Conservation (phyloP, 352 stramenopile species). For the Pythium oligandrum region DNA sequence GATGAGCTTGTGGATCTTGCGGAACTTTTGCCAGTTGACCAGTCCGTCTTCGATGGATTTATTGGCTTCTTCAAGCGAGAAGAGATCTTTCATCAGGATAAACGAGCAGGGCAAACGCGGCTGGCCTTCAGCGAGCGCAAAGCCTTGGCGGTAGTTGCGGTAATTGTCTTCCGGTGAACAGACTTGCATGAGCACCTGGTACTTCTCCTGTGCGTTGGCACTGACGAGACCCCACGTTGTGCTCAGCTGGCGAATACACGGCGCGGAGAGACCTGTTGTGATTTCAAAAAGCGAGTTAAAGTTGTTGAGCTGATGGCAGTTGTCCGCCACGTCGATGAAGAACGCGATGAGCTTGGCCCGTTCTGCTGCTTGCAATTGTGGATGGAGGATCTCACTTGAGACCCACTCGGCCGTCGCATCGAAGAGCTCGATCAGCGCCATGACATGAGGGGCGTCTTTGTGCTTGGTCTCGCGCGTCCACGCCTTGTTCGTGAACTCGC, state of each 20-base stretch:
- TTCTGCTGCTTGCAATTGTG: conserved; percentile 73
- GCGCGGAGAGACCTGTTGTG: conserved; percentile 68
- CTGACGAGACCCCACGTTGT: conserved; percentile 80
- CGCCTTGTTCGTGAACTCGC: conserved; percentile 84
- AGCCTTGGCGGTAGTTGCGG: conserved; percentile 79
- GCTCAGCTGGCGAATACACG: conserved; percentile 77
- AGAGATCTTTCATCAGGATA: conserved; percentile 85
- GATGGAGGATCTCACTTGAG: conserved; percentile 84
- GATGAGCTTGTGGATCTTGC: conserved; percentile 79
- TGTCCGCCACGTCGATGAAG: conserved; percentile 81
- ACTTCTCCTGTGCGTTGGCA: conserved; percentile 61
- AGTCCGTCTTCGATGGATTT: conserved; percentile 79
- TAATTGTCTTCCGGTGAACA: conserved; percentile 86
- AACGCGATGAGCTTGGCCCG: conserved; percentile 78
- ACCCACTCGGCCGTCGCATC: conserved; percentile 83
- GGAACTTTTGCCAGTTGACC: conserved; percentile 85
- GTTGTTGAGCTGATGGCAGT: conserved; percentile 85
- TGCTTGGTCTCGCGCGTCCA: conserved; percentile 83
- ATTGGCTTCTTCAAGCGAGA: conserved; percentile 85
- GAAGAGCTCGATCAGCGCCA: conserved; percentile 83
- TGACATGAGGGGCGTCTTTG: conserved; percentile 73
- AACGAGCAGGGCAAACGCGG: conserved; percentile 79
- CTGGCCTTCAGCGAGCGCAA: conserved; percentile 68
- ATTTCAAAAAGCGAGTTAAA: conserved; percentile 88
- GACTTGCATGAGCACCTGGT: conserved; percentile 74